These are phyloP conservation scores for Chlorella variabilis DNA, from an alignment of 163 green algal genomes.

Conservation along the genomic window DNA sequence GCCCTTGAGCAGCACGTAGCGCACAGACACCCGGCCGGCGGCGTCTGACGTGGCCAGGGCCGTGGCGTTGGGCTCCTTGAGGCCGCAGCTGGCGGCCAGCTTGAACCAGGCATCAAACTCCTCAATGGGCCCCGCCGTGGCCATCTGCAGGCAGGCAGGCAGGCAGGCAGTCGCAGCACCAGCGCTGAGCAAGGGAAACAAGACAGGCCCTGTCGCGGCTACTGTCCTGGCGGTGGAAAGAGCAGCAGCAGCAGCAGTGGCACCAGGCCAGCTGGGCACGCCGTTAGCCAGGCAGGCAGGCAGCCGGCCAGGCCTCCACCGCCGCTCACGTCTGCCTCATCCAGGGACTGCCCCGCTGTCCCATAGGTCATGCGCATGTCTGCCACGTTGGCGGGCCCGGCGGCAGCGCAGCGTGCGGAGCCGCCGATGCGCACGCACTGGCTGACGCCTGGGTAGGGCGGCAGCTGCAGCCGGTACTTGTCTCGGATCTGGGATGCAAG, in stretches of 20 bases:
- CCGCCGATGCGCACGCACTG: conserved; percentile 72
- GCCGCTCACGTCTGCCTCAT: conserved; percentile 22
- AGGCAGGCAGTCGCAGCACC: too few relatives aligned
- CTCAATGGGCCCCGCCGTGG: conserved; percentile 63
- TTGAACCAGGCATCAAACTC: conserved; percentile 88
- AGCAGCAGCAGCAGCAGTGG: background rate
- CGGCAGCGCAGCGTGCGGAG: conserved; percentile 11
- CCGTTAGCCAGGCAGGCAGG: background rate
- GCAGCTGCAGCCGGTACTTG: conserved; percentile 86
- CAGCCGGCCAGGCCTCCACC: background rate
- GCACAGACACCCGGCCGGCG: conserved; percentile 60
- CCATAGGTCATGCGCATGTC: conserved; percentile 77
- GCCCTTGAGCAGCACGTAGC: conserved; percentile 88
- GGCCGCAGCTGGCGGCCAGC: conserved; percentile 57
- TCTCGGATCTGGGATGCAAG: conserved; percentile 78
- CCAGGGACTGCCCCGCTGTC: conserved; percentile 4
- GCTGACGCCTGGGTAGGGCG: conserved; percentile 76
- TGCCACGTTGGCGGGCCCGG: conserved; percentile 43
- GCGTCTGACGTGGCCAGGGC: conserved; percentile 66
- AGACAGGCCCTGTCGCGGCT: background rate
- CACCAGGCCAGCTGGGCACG: background rate
- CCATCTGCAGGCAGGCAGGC: conserved; percentile 7
- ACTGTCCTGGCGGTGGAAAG: too few relatives aligned
- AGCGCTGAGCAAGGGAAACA: background rate
- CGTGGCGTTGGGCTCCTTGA: conserved; percentile 89